Base-by-base conservation (phyloP, 106 monocot genomes). In the Allium cepa region DNA sequence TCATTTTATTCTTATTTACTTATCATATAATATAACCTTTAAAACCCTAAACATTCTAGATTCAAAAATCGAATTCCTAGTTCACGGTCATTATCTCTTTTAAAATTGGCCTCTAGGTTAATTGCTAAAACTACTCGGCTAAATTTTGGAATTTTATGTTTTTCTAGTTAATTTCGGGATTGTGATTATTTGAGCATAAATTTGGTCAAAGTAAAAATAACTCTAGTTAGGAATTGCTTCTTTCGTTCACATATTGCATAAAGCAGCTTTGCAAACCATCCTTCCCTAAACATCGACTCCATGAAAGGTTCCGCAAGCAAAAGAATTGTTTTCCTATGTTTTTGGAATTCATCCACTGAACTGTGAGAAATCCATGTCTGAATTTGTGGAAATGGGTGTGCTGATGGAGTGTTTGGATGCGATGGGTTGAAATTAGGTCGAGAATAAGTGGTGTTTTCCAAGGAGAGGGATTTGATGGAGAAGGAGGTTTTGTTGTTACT, bases 231-330 rank as follows among this genome's bases (percentile, higher is more conserved):
- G 22, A 49, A 8, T 16, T 26, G 62, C 79, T 73, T 81, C 91
- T 79, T 60, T 84, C 86, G 7, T 61, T 10, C 56, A 96, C 60
- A 53, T 96, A 91, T 69, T 91, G 83, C 73, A 49, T 71, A 47
- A 22, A 91, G 77, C 52, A 91, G 71, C 13, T 46, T 46, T 4
- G 56, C 70, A 80, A 88, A 18, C 59, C 45, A 11, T 7, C 46
- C 11, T 77, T 67, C 68, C 53, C 76, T 51, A 69, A 58, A 64
- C 77, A 82, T 73, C 59, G 78, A 73, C 63, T 92, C 82, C 45
- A 59, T 26, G 71, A 92, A 92, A 26, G 88, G 86, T 60, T 84
- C 78, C 14, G 92, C 81, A 27, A 97, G 92, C 50, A 97, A 82
- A 59, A 2, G 10, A 46, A 71, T 76, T 58, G 81, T 70, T 60